phyloP scores from a whole-genome alignment of 768 basidiomycete genomes.

The Kwoniella europaea region DNA sequence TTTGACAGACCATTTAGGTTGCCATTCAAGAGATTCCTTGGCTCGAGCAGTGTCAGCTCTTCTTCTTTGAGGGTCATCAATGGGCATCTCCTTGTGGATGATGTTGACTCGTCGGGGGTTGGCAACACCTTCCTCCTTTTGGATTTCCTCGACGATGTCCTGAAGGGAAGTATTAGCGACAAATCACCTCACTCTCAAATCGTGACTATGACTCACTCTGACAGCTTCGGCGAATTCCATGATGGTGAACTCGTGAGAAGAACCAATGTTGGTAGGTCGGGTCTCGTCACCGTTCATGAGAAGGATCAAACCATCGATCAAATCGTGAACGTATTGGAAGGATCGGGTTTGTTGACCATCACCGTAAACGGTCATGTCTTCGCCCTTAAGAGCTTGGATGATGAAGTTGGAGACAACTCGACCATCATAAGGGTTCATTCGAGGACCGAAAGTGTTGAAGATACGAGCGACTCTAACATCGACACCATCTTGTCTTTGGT shows the following conservation, averaged over 20 bases:
- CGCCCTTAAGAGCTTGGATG: slow-evolving; percentile 91
- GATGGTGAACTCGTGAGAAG: slow-evolving; percentile 93
- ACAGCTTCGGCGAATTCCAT: slow-evolving; percentile 91
- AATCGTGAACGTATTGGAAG: slow-evolving; percentile 93
- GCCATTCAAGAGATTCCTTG: slow-evolving; percentile 81
- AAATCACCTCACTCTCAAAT: background rate
- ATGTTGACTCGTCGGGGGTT: slow-evolving; percentile 58
- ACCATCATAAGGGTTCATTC: slow-evolving; percentile 91
- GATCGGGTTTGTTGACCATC: slow-evolving; percentile 92
- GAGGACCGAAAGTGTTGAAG: slow-evolving; percentile 70
- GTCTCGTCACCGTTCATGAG: slow-evolving; percentile 91
- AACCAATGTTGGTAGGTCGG: slow-evolving; percentile 95
- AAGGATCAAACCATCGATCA: slow-evolving; percentile 74
- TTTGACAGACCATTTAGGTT: slow-evolving; percentile 87
- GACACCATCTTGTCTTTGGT: slow-evolving; percentile 90
- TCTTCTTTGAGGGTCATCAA: slow-evolving; percentile 83
- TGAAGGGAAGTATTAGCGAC: slow-evolving; percentile 13
- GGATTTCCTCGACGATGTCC: slow-evolving; percentile 89
- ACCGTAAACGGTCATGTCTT: slow-evolving; percentile 96
- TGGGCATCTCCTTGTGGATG: slow-evolving; percentile 58
- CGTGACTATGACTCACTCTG: slow-evolving; percentile 59
- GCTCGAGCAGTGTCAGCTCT: slow-evolving; percentile 91
- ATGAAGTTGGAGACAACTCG: slow-evolving; percentile 99
- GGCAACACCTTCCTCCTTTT: slow-evolving; percentile 65
- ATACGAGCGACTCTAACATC: slow-evolving; percentile 97